Conservation (phyloP, 176 grass and related monocot genomes). For the Triticum turgidum region DNA sequence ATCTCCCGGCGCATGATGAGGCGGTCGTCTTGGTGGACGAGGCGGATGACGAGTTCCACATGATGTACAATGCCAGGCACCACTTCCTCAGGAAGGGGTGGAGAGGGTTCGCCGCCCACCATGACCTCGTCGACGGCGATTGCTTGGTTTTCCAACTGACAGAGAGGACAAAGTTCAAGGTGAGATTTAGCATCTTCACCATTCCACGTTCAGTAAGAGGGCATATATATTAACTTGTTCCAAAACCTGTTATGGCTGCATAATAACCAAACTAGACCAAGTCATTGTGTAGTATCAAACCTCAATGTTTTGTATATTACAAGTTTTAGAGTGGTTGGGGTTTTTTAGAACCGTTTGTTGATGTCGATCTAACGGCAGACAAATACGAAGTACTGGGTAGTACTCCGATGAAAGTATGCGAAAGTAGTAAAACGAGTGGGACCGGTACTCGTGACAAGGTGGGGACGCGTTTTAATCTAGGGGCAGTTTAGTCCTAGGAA, state of each 20-base stretch:
- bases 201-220: background rate
- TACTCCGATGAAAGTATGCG: no score
- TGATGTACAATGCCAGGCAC: constrained; percentile 49
- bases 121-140: constrained; percentile 66
- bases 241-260: background rate
- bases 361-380: no score
- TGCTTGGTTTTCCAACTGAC: constrained; percentile 63
- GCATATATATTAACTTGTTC: background rate
- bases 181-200: background rate
- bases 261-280: no score
- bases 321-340: no score
- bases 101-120: constrained; percentile 58
- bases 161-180: constrained; percentile 49
- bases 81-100: constrained; percentile 43
- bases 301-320: background rate
- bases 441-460: no score
- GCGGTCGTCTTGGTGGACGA: constrained; percentile 49
- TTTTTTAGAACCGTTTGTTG: no score
- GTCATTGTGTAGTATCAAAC: background rate
- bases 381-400: no score
- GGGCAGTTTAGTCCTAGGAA: no score
- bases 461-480: no score
- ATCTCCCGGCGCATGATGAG: constrained; percentile 53
- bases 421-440: no score
- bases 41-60: constrained; percentile 35